Evolutionary conservation across 805 yeast genomes (phyloP).

Genomic region (Candida wancherniae): DNA sequence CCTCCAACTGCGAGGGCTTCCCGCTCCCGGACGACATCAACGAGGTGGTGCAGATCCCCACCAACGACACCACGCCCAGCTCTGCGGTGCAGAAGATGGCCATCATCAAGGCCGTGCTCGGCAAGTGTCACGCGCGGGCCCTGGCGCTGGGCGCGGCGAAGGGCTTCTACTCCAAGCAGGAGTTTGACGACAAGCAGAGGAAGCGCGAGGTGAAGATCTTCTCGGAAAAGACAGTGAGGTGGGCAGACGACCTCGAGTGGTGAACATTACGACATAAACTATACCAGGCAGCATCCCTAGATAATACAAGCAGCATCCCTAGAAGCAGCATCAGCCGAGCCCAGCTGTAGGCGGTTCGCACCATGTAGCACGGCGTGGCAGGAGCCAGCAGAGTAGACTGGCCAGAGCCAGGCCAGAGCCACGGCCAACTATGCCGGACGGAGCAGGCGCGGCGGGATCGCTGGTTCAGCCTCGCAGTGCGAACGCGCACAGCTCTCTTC

Average conservation of each 20-base stretch:
- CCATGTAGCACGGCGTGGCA: no score
- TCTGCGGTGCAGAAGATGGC: constrained; percentile 31
- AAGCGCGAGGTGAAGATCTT: constrained; percentile 17
- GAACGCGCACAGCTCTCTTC: no score
- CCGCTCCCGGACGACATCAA: constrained; percentile 54
- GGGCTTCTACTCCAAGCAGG: constrained; percentile 28
- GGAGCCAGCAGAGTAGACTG: no score
- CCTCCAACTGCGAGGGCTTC: constrained; percentile 57
- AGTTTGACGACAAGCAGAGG: constrained; percentile 21
- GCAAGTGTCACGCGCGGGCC: constrained; percentile 9
- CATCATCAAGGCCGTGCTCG: constrained; percentile 33
- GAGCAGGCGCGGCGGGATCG: no score
- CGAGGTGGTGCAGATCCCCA: constrained; percentile 59
- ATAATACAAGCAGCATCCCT: no score
- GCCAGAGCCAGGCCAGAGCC: no score
- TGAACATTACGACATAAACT: no score
- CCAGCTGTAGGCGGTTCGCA: no score
- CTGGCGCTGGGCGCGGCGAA: constrained; percentile 1
- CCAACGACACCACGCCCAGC: constrained; percentile 22
- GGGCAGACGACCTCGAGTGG: constrained; percentile 37
- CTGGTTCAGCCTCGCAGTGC: no score
- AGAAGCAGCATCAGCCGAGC: no score
- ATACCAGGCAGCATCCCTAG: no score
- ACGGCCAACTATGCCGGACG: no score
- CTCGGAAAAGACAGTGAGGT: constrained; percentile 21